These are phyloP conservation scores for Capsella bursapastoris DNA, from an alignment of 345 rosid genomes.

Conservation along the genomic window DNA sequence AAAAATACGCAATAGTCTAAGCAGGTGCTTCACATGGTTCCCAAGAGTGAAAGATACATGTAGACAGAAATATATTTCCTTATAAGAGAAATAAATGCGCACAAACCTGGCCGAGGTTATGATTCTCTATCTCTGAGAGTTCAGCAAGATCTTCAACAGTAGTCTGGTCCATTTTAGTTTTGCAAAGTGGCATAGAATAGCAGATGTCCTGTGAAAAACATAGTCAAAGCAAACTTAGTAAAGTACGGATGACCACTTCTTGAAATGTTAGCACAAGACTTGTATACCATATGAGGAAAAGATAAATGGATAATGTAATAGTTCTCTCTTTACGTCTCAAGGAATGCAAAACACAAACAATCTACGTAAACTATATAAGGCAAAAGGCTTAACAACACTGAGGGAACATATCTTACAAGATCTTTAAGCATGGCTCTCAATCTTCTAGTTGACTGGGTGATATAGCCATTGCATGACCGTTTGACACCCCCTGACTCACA, in stretches of 20 bases:
- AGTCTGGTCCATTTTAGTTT: conserved; percentile 76
- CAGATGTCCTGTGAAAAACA: conserved; percentile 65
- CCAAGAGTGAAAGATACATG: conserved; percentile 8
- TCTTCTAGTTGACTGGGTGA: conserved; percentile 84
- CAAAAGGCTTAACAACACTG: conserved; percentile 3
- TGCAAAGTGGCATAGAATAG: conserved; percentile 96
- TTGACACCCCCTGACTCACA: conserved; percentile 52
- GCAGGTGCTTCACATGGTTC: conserved; percentile 22
- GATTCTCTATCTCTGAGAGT: conserved; percentile 93
- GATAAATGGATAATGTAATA: background rate
- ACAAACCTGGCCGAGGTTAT: conserved; percentile 92
- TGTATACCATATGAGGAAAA: background rate
- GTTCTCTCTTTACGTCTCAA: conserved; percentile 15
- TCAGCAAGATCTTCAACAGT: conserved; percentile 84
- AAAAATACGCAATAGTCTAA: background rate
- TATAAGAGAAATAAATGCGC: conserved; percentile 12
- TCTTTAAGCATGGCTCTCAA: conserved; percentile 77
- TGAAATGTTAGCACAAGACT: background rate
- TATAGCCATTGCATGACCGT: conserved; percentile 67
- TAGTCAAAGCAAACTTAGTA: conserved; percentile 15
- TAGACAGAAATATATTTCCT: conserved; percentile 1
- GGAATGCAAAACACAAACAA: conserved; percentile 7
- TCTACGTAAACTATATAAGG: background rate
- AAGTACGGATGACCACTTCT: conserved; percentile 3
- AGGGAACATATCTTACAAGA: conserved; percentile 65